Percentiles rank a stretch among this genome's conserved stretches.
Conservation (phyloP, 78 protist genomes). For the Polysphondylium violaceum region DNA sequence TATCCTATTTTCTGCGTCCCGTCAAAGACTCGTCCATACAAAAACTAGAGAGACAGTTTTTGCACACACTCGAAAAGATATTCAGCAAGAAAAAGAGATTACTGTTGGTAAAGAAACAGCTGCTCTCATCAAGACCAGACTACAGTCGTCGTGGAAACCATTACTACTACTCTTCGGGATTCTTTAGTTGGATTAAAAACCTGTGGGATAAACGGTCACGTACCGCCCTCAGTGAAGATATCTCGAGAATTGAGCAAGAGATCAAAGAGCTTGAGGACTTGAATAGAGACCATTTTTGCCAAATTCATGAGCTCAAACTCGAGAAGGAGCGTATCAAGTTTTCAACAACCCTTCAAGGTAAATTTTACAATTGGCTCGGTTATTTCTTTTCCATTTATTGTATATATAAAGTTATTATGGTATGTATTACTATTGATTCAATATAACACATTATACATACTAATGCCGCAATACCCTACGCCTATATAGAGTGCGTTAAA, state of each 20-base stretch:
- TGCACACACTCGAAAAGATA: slow-evolving; percentile 40
- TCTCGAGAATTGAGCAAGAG: slow-evolving; percentile 32
- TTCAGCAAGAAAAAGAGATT: slow-evolving; percentile 63
- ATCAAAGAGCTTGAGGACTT: slow-evolving; percentile 52
- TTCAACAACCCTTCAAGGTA: slow-evolving; percentile 84
- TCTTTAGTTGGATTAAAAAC: neutral
- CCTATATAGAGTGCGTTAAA: slow-evolving; percentile 63
- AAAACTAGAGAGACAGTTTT: slow-evolving; percentile 29
- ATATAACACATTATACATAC: neutral
- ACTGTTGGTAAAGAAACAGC: slow-evolving; percentile 15
- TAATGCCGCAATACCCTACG: neutral
- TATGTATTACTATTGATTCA: no score
- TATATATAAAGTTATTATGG: slow-evolving; percentile 90
- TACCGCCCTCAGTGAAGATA: slow-evolving; percentile 19
- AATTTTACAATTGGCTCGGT: slow-evolving; percentile 85
- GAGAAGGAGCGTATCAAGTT: slow-evolving; percentile 72
- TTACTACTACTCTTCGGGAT: neutral
- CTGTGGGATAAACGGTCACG: neutral
- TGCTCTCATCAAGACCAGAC: neutral
- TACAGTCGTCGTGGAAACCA: neutral
- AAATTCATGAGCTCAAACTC: slow-evolving; percentile 80
- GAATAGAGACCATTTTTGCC: slow-evolving; percentile 75
- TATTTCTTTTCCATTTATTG: slow-evolving; percentile 89
- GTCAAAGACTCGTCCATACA: slow-evolving; percentile 32
- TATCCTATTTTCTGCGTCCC: slow-evolving; percentile 68